Evolutionary conservation across 2,329 filamentous ascomycete species (phyloP).

Genomic region (Gremmenia infestans): DNA sequence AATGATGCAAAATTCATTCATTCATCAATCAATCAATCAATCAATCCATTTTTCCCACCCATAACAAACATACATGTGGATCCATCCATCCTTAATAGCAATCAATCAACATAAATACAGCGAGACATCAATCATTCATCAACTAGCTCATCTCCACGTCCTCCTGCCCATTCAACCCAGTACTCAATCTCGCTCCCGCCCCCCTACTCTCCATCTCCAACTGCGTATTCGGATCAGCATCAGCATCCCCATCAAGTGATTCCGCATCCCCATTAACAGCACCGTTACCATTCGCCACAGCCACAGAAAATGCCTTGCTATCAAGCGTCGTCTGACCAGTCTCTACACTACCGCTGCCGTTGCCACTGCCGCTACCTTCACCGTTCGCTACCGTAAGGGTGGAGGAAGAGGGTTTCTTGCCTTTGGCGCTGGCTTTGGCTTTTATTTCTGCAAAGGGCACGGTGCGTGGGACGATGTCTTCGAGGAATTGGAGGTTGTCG

Average conservation of each 20-base stretch:
- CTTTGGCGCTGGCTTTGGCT: conserved; percentile 37
- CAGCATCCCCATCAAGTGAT: conserved; percentile 1
- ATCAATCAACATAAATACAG: background rate
- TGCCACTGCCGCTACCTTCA: conserved; percentile 23
- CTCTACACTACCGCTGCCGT: conserved; percentile 20
- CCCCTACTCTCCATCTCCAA: conserved; percentile 29
- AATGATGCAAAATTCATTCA: background rate
- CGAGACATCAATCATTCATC: background rate
- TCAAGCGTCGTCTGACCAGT: conserved; percentile 30
- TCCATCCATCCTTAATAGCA: no score
- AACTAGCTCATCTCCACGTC: conserved; percentile 31
- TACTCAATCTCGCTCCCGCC: conserved; percentile 10
- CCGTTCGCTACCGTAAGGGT: conserved; percentile 3
- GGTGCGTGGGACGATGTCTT: conserved; percentile 85
- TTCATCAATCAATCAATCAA: background rate
- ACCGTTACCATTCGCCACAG: background rate
- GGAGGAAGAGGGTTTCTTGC: no score
- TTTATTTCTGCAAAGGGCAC: conserved; percentile 76
- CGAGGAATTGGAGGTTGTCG: conserved; percentile 92
- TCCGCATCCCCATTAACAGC: conserved; percentile 10
- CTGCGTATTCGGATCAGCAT: conserved; percentile 28
- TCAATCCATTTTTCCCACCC: background rate
- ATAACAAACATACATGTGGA: conserved; percentile 1
- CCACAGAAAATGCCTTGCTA: conserved; percentile 15
- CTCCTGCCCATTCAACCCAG: conserved; percentile 14